phyloP scores from a whole-genome alignment of 116 monocot genomes.

The Dioscorea cayenensis region DNA sequence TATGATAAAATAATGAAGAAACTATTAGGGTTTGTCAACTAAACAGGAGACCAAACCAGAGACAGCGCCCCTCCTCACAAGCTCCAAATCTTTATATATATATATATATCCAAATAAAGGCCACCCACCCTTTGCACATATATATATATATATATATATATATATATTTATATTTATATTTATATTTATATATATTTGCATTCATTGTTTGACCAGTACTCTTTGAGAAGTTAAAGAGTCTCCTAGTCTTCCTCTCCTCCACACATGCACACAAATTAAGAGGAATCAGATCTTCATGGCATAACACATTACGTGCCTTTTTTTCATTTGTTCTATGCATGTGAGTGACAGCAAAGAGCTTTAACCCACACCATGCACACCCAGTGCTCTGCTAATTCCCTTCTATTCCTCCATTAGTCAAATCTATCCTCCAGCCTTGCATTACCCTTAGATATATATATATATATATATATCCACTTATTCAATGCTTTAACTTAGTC shows the following conservation, averaged over 20 bases:
- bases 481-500: too few species aligned
- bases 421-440: slow-evolving; percentile 16
- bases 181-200: too few species aligned
- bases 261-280: neutral
- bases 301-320: neutral
- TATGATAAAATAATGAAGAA: too few species aligned
- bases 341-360: slow-evolving; percentile 26
- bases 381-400: neutral
- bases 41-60: slow-evolving; percentile 16
- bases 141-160: too few species aligned
- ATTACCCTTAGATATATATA: neutral
- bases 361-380: neutral
- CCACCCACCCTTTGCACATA: too few species aligned
- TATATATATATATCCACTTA: too few species aligned
- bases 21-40: neutral
- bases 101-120: too few species aligned
- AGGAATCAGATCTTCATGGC: neutral
- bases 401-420: slow-evolving; percentile 21
- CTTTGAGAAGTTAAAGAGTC: too few species aligned
- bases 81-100: too few species aligned
- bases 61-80: neutral
- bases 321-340: slow-evolving; percentile 1
- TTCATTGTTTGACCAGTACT: too few species aligned
- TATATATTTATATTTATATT: too few species aligned
- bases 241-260: neutral